These are phyloP conservation scores for Salix caprea DNA, from an alignment of 345 rosid genomes.

Conservation along the genomic window DNA sequence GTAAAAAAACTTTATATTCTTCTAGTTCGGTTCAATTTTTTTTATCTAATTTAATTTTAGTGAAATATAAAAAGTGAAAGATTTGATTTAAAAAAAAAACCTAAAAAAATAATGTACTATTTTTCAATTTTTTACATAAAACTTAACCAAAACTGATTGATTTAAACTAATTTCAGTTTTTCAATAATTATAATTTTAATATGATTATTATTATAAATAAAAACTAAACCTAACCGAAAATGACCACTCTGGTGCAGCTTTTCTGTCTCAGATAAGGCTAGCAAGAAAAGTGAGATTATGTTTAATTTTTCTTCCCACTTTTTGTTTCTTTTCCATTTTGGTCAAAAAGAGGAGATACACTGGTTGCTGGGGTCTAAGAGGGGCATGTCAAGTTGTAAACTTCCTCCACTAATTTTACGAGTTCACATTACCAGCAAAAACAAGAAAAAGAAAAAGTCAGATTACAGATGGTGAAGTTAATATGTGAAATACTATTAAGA, in stretches of 20 bases:
- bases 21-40: accelerated
- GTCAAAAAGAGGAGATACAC: not conserved
- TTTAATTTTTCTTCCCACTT: not conserved
- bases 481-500: not conserved
- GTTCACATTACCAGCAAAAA: not conserved
- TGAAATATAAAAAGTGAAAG: too few relatives aligned
- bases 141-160: too few relatives aligned
- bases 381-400: not conserved
- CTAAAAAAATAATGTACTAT: too few relatives aligned
- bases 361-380: not conserved
- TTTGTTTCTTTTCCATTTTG: not conserved
- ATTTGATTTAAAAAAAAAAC: too few relatives aligned
- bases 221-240: too few relatives aligned
- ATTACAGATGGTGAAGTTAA: not conserved
- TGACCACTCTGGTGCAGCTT: not conserved
- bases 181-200: too few relatives aligned
- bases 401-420: not conserved
- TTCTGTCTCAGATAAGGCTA: not conserved
- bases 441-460: not conserved
- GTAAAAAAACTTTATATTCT: too few relatives aligned
- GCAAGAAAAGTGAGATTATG: too few relatives aligned
- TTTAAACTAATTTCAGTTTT: too few relatives aligned
- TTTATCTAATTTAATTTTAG: too few relatives aligned
- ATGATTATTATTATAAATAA: too few relatives aligned
- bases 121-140: too few relatives aligned